Evolutionary conservation across 2,329 filamentous ascomycete species (phyloP), one percentile per base, ranked within the genome.

Genomic region (Alternaria triticina): DNA sequence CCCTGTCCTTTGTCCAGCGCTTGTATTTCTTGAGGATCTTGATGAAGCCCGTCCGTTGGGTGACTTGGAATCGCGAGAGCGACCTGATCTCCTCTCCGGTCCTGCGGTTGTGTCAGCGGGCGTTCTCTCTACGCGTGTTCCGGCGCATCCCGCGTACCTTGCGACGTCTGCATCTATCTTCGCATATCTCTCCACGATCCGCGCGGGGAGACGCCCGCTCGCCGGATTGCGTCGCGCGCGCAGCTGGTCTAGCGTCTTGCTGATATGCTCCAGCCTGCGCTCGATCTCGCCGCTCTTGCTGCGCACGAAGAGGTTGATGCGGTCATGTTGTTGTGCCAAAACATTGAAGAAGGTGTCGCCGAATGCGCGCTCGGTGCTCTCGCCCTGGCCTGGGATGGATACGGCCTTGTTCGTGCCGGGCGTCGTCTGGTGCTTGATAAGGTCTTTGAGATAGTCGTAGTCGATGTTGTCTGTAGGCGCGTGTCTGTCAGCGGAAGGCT

Each of bases 1-100:
- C 84, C 6, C 84, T 84, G 22, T 92, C 94, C 44, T 89, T 89
- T 4, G 92, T 95, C 93, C 93, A 96, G 86, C 94, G 94, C 86
- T 90, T 83, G 81, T 96, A 95, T 77, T 96, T 96, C 78, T 95
- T 96, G 33, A 94, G 82, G 40, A 96, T 90, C 81, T 96, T 96
- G 59, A 88, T 87, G 72, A 96, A 94, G 5, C 91, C 93, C 5
- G 90, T 87, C 10, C 89, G 85, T 75, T 96, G 93, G 3, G 91
- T 90, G 62, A 87, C 85, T 66, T 90, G 87, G 71, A 95, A 96
- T 45, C 92, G 88, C 36, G 88, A 86, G 6, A 96, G 83, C 5
- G 87, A 87, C 57, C 87, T 86, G 57, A 93, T 88, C 67, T 96
- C 92, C 68, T 92, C 87, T 49, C 89, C 89, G 67, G 90, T 91